Base-by-base conservation (phyloP, 495 filamentous ascomycete species). In the Podospora appendiculata region DNA sequence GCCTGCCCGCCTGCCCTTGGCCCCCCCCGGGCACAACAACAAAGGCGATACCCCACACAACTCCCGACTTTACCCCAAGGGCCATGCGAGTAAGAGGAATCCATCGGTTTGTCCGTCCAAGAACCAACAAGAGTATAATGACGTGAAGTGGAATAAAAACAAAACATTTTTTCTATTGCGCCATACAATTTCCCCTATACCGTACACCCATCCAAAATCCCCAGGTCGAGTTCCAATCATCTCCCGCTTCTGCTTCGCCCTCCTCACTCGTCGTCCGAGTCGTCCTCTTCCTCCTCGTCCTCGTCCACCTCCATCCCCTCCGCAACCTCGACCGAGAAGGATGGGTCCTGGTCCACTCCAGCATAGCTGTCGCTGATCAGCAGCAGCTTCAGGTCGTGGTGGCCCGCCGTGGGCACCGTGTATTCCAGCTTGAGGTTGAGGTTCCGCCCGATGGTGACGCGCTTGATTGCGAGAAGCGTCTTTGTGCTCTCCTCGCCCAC, bases 351-450 rank as follows among this genome's bases (percentile, higher is more conserved):
- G 73, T 99, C 93, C 41, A 99, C 90, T 7, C 94, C 94, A 14
- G 96, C 81, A 69, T 96, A 99, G 68, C 89, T 95, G 70, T 99
- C 93, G 66, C 93, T 89, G 89, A 99, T 95, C 67, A 97, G 74
- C 69, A 88, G 95, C 50, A 96, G 75, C 61, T 89, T 95, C 63
- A 99, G 70, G 50, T 94, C 83, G 69, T 96, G 87, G 58, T 89
- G 78, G 33, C 93, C 93, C 48, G 87, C 79, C 36, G 83, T 84
- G 25, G 89, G 90, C 52, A 96, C 85, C 7, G 88, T 86, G 72
- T 88, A 95, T 70, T 96, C 91, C 48, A 99, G 72, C 63, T 80
- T 84, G 46, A 88, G 74, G 57, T 90, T 86, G 57, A 96, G 64
- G 61, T 82, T 82, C 53, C 78, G 79, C 40, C 82, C 88, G 53